A percentile compares a stretch with the other conserved stretches of the same genome.
phyloP scores from a whole-genome alignment of 257 asterid species.

The Solanum peruvianum region DNA sequence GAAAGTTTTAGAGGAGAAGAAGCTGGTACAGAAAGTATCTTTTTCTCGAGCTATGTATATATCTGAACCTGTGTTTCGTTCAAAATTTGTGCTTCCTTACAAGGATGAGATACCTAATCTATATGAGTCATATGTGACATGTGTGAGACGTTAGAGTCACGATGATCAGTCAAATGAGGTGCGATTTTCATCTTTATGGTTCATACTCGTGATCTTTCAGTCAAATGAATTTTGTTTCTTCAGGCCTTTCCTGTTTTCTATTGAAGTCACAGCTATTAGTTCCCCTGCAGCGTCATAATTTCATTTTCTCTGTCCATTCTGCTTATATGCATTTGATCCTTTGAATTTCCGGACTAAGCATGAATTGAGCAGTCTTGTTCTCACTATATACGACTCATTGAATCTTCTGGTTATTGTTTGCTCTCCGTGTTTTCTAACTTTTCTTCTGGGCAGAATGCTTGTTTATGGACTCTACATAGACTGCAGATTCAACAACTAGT shows the following conservation, averaged over 20 bases:
- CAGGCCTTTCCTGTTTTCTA: not conserved
- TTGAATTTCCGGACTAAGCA: not conserved
- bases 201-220: not conserved
- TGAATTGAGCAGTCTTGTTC: not conserved
- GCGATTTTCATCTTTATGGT: not conserved
- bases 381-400: not conserved
- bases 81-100: not conserved
- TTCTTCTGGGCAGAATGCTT: not conserved
- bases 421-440: not conserved
- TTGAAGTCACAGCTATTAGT: not conserved
- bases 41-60: not conserved
- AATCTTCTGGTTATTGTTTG: not conserved
- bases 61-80: not conserved
- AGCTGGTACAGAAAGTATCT: not conserved
- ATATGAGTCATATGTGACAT: slow-evolving; percentile 1
- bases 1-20: slow-evolving; percentile 3
- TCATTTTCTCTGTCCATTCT: not conserved
- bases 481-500: not conserved
- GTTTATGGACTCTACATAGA: not conserved
- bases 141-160: not conserved
- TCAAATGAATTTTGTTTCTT: not conserved
- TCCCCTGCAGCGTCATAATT: not conserved
- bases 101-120: slow-evolving; percentile 4
- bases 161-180: not conserved
- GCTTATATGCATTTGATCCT: not conserved